phyloP scores from a whole-genome alignment of 2,329 filamentous ascomycete genomes.

The Chaetomium strumarium region DNA sequence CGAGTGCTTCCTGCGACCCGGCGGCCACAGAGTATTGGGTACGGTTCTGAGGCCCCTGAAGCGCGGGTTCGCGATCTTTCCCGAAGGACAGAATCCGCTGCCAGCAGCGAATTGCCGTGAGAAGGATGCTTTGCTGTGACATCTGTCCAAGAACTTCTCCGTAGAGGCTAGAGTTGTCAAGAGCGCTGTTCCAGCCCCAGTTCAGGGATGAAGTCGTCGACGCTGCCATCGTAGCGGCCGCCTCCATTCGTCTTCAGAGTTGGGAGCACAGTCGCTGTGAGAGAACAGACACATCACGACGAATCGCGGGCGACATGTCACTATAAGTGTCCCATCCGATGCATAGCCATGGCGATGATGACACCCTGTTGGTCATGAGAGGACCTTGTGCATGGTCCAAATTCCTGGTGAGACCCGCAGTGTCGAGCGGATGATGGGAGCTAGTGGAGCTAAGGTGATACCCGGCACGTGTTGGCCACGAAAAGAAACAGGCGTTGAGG shows the following conservation, averaged over 20 bases:
- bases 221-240: constrained; percentile 9
- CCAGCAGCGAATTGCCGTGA: constrained; percentile 16
- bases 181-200: constrained; percentile 10
- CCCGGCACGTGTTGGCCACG: constrained; percentile 2
- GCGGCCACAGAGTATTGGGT: constrained; percentile 29
- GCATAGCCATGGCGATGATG: background rate
- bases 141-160: background rate
- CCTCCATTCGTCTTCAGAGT: constrained; percentile 1
- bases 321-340: constrained; percentile 8
- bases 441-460: constrained; percentile 8
- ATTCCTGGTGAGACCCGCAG: constrained; percentile 16
- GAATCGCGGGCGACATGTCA: background rate
- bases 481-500: background rate
- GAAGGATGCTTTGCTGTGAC: constrained; percentile 10
- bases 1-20: constrained; percentile 29
- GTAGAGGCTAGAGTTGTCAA: background rate
- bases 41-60: background rate
- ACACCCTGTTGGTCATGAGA: constrained; percentile 9
- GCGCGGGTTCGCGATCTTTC: background rate
- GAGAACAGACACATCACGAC: background rate
- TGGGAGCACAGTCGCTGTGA: background rate
- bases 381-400: constrained; percentile 6
- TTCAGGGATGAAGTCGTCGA: constrained; percentile 2
- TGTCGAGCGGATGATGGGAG: constrained; percentile 1
- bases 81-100: constrained; percentile 4